These are phyloP conservation scores for Ogataea thermomethanolica DNA, from an alignment of 805 yeast genomes.

Conservation along the genomic window DNA sequence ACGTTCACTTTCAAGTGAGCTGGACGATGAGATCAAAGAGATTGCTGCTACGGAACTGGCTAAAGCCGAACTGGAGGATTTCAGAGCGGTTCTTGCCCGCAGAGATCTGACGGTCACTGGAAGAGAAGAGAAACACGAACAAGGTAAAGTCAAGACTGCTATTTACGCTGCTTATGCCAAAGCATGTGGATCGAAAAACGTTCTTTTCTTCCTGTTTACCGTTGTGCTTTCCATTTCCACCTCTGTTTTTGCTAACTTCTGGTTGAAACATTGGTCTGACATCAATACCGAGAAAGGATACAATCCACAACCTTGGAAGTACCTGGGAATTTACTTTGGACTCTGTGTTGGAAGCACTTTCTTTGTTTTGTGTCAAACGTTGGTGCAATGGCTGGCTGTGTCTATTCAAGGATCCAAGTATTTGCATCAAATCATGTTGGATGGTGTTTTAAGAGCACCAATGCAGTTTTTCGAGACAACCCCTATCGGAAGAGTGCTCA, in stretches of 20 bases:
- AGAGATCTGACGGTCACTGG: conserved; percentile 40
- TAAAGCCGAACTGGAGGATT: conserved; percentile 58
- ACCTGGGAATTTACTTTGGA: conserved; percentile 69
- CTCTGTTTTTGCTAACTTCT: conserved; percentile 70
- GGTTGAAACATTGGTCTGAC: conserved; percentile 99
- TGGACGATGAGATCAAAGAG: conserved; percentile 30
- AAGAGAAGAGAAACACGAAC: conserved; percentile 77
- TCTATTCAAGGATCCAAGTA: conserved; percentile 77
- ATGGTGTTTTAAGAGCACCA: conserved; percentile 75
- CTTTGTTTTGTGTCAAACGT: conserved; percentile 59
- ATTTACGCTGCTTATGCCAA: conserved; percentile 80
- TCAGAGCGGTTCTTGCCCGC: conserved; percentile 33
- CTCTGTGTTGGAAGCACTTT: conserved; percentile 69
- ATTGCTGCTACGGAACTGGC: conserved; percentile 44
- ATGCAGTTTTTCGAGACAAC: conserved; percentile 96
- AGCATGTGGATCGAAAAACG: conserved; percentile 76
- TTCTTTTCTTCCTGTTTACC: conserved; percentile 51
- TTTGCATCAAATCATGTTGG: conserved; percentile 74
- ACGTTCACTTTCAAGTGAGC: conserved; percentile 17
- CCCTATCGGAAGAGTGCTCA: conserved; percentile 87
- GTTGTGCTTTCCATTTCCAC: conserved; percentile 57
- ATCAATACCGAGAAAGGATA: conserved; percentile 63
- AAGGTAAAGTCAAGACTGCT: conserved; percentile 89
- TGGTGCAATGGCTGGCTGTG: conserved; percentile 74
- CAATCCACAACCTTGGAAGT: conserved; percentile 70